Evolutionary conservation across 2,329 filamentous ascomycete species (phyloP).

Genomic region (Cercospora sesami): DNA sequence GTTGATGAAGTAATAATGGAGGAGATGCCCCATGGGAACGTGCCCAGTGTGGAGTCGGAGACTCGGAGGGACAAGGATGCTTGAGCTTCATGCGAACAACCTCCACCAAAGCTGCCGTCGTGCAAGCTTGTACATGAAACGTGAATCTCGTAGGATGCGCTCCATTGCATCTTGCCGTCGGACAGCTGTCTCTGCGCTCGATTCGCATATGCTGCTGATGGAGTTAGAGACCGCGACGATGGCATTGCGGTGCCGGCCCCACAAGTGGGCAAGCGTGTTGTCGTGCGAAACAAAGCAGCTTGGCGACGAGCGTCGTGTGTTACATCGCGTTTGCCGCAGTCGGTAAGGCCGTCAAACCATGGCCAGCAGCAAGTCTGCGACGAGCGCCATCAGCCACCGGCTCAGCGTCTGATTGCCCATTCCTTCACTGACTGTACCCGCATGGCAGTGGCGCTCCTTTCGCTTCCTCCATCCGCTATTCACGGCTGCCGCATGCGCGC

Average conservation of each 20-base stretch:
- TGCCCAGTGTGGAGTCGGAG: background rate
- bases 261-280: background rate
- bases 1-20: background rate
- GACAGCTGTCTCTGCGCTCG: background rate
- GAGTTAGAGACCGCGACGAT: background rate
- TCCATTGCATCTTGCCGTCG: too few relatives aligned
- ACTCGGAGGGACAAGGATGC: too few relatives aligned
- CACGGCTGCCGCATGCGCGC: background rate
- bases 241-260: background rate
- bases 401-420: background rate
- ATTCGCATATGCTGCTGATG: background rate
- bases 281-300: background rate
- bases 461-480: background rate
- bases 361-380: background rate
- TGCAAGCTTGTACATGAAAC: too few relatives aligned
- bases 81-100: too few relatives aligned
- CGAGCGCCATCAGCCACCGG: background rate
- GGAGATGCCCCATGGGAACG: background rate
- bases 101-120: too few relatives aligned
- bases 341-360: background rate
- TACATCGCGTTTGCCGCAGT: background rate
- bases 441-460: background rate
- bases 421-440: background rate
- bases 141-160: too few relatives aligned
- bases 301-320: background rate